A percentile compares a stretch with the other conserved stretches of the same genome.
Evolutionary conservation across 2,329 filamentous ascomycete species (phyloP).

Genomic region (Trichoderma harzianum): DNA sequence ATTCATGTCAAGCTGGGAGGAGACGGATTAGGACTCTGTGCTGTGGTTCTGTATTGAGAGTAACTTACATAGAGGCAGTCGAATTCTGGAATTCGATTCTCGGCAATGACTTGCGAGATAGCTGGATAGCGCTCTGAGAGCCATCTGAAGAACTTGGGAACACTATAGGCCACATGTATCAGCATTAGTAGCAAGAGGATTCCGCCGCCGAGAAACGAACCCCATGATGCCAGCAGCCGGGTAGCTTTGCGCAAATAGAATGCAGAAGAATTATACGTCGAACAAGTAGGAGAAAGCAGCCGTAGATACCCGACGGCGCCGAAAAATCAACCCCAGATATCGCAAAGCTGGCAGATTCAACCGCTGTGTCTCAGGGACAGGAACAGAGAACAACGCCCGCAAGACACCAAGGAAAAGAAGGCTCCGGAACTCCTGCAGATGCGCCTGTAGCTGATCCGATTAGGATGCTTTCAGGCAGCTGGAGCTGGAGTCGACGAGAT

Average conservation of each 20-base stretch:
- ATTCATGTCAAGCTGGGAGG: conserved; percentile 83
- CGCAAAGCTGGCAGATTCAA: neutral
- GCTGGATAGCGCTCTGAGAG: conserved; percentile 98
- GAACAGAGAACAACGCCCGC: conserved; percentile 2
- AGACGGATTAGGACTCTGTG: neutral
- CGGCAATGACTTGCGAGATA: conserved; percentile 96
- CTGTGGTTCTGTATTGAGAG: neutral
- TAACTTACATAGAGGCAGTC: conserved; percentile 81
- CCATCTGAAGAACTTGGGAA: conserved; percentile 96
- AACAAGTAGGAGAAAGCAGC: neutral
- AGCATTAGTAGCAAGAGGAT: conserved; percentile 17
- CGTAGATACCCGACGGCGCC: neutral
- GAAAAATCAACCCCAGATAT: neutral
- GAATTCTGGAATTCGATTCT: conserved; percentile 98
- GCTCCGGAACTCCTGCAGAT: neutral
- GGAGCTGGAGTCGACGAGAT: neutral
- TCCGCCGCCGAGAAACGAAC: conserved; percentile 22
- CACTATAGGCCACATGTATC: conserved; percentile 38
- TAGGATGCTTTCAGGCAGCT: neutral
- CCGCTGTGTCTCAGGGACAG: neutral
- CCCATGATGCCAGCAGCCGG: conserved; percentile 28
- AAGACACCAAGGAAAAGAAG: conserved; percentile 4
- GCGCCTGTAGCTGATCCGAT: neutral
- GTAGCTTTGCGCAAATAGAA: neutral
- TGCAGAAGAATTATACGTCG: neutral